phyloP scores from a whole-genome alignment of 345 rosid species.

The Trapa bicornis region DNA sequence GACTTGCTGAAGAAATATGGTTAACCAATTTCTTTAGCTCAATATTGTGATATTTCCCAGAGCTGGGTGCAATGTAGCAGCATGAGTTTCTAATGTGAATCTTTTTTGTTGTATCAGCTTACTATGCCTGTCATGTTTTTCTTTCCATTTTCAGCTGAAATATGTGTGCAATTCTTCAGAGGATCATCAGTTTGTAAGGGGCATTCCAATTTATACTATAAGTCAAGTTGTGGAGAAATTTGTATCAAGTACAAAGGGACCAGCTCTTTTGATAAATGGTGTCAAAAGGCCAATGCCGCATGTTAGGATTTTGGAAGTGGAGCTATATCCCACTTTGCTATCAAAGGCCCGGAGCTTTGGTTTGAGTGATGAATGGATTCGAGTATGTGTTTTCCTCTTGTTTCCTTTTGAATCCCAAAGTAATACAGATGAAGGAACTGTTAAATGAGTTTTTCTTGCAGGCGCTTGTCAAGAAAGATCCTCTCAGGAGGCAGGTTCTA shows the following conservation, averaged over 20 bases:
- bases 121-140: not conserved
- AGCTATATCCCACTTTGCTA: slow-evolving; percentile 76
- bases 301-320: slow-evolving; percentile 83
- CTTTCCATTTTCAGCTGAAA: slow-evolving; percentile 43
- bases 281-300: slow-evolving; percentile 76
- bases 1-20: not conserved
- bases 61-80: not conserved
- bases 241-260: slow-evolving; percentile 55
- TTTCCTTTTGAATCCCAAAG: not conserved
- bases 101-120: not conserved
- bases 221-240: slow-evolving; percentile 72
- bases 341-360: slow-evolving; percentile 93
- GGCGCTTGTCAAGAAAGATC: slow-evolving; percentile 83
- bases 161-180: slow-evolving; percentile 34
- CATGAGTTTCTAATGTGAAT: not conserved
- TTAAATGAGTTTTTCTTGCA: slow-evolving; percentile 14
- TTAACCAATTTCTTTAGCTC: too few relatives aligned
- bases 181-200: slow-evolving; percentile 88
- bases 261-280: slow-evolving; percentile 68
- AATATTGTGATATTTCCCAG: too few relatives aligned
- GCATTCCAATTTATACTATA: slow-evolving; percentile 61
- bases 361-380: slow-evolving; percentile 75
- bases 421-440: not conserved
- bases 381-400: slow-evolving; percentile 9
- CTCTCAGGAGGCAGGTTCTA: slow-evolving; percentile 70